Base-by-base conservation (phyloP, 345 rosid genomes). In the Schrenkiella parvula region DNA sequence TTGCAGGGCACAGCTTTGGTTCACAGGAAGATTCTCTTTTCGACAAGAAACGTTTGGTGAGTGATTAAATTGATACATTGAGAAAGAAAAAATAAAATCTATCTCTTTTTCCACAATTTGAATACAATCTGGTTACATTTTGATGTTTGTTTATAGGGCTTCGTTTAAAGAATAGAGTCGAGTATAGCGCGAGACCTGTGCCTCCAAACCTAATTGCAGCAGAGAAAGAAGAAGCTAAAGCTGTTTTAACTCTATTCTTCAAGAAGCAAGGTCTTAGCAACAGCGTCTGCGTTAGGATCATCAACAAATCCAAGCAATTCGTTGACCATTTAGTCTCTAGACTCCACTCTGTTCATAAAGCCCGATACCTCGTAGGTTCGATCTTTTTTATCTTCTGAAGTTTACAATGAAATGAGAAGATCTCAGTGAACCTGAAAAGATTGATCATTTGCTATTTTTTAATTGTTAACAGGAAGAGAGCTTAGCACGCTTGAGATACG, bases 291-390 rank as follows among this genome's bases (percentile, higher is more conserved):
- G 88, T 83, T 1, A 82, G 91, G 66, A 83, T 84, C 58, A 83
- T 85, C 77, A 90, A 92, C 77, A 87, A 86, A 58, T 90, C 93
- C 1, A 91, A 87, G 17, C 82, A 60, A 50, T 87, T 92, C 78
- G 79, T 87, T 41, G 91, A 87, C 53, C 96, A 92, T 75, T 89
- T 90, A 71, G 82, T 92, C 67, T 83, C 95, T 10, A 92, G 80
- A 77, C 98, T 92, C 28, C 93, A 92, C 78, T 84, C 89, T 23
- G 51, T 90, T 79, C 86, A 90, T 77, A 87, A 85, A 82, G 78
- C 96, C 46, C 86, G 96, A 57, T 90, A 92, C 82, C 98, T 90
- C 78, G 95, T 90, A 82, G 98, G 98, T 89, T 88, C 83, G 95
- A 73, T 73, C 75, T 74, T 84, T 38, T 18, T 71, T 86, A 25